Percentiles rank a stretch among this genome's conserved stretches.
Evolutionary conservation across 176 grass and related monocot species (phyloP).

Genomic region (Tillandsia fasciculata): DNA sequence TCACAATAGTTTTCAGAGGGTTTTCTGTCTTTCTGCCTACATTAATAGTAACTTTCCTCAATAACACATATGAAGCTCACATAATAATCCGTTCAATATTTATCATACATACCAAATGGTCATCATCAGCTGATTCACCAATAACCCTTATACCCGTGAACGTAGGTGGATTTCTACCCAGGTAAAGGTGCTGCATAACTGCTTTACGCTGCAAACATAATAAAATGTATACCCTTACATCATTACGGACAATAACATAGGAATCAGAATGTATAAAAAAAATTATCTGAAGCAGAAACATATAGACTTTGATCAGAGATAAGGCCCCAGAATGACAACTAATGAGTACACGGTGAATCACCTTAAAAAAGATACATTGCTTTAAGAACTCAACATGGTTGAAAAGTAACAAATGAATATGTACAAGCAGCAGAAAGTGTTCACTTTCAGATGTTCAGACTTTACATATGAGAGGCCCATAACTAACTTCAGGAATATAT

Average conservation of each 20-base stretch:
- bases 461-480: no score
- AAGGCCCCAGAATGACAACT: no score
- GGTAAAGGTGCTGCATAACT: conserved; percentile 73
- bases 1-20: no score
- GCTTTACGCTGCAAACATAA: conserved; percentile 60
- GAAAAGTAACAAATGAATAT: no score
- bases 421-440: no score
- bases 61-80: background rate
- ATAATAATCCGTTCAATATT: conserved; percentile 5
- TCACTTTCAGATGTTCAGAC: no score
- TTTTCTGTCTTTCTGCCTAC: background rate
- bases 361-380: no score
- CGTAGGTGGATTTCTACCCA: conserved; percentile 84
- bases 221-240: background rate
- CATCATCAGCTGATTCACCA: conserved; percentile 74
- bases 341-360: no score
- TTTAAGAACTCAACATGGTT: no score
- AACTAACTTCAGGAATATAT: no score
- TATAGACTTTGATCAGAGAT: no score
- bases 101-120: conserved; percentile 66
- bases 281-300: conserved; percentile 3
- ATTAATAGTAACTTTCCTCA: background rate
- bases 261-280: conserved; percentile 11
- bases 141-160: conserved; percentile 80
- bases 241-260: background rate